A percentile compares a stretch with the other conserved stretches of the same genome.
Conservation (phyloP, 371 early-diverging fungal genomes). For the Actinomucor elegans region DNA sequence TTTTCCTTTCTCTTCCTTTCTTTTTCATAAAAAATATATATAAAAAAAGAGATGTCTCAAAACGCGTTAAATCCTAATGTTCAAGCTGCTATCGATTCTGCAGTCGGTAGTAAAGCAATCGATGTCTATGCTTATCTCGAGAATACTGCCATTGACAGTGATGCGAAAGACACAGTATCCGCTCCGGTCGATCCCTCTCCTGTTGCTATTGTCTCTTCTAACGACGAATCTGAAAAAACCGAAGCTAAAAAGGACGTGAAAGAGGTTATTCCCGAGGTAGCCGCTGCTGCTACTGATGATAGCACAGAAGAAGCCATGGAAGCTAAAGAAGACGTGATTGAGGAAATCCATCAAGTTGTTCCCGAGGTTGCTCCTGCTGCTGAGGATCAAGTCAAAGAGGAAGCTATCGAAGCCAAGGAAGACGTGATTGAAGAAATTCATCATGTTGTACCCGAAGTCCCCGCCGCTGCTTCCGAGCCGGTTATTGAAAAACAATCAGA, state of each 20-base stretch:
- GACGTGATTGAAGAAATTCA: constrained; percentile 7
- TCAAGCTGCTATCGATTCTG: constrained; percentile 32
- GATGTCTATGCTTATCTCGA: constrained; percentile 29
- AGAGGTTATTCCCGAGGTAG: constrained; percentile 14
- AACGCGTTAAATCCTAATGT: constrained; percentile 18
- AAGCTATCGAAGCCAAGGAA: constrained; percentile 25
- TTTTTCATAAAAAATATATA: not conserved
- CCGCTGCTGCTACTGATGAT: constrained; percentile 8
- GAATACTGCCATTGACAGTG: constrained; percentile 1
- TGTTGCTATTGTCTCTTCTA: not conserved
- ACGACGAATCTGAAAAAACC: not conserved
- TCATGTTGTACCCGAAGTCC: constrained; percentile 1
- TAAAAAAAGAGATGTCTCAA: constrained; percentile 13
- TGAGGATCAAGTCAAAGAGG: constrained; percentile 22
- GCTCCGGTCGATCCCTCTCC: too few species aligned
- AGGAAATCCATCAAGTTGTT: constrained; percentile 11
- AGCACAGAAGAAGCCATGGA: constrained; percentile 24
- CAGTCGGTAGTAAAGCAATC: constrained; percentile 20
- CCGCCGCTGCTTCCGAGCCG: not conserved
- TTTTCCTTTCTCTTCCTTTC: constrained; percentile 10
- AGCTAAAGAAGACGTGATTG: constrained; percentile 15
- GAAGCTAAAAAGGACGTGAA: constrained; percentile 4
- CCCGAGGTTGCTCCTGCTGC: constrained; percentile 12
- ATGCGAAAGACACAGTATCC: too few species aligned
- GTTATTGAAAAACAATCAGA: too few species aligned